Evolutionary conservation across 768 basidiomycete genomes (phyloP), one percentile per base, ranked within the genome.

Genomic region (Coprinopsis strossmayeri): DNA sequence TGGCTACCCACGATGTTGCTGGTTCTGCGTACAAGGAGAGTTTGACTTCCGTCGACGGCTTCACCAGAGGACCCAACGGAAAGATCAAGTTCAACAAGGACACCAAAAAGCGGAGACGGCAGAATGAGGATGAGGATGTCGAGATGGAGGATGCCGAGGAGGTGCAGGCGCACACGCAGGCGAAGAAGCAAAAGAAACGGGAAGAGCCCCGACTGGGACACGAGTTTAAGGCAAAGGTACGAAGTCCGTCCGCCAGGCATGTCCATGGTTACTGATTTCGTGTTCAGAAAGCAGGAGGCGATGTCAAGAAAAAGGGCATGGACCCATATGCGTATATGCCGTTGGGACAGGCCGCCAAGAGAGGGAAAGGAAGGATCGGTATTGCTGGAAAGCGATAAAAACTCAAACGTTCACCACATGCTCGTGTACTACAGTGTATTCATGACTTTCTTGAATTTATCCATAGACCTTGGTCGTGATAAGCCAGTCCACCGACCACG

Each of bases 181-280:
- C 72, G 64, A 76, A 77, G 69, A 72, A 77, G 74, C 64, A 74
- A 66, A 73, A 79, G 69, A 65, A 78, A 71, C 68, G 70, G 64
- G 41, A 76, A 63, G 68, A 69, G 27, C 54, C 60, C 25, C 71
- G 65, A 51, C 57, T 77, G 77, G 96, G 96, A 11, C 81, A 81
- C 12, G 93, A 98, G 64, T 98, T 96, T 75, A 94, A 87, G 64
- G 91, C 96, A 25, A 98, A 93, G 82, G 94, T 91, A 55, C 48
- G 81, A 34, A 34, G 4, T 38, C 34, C 35, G 47, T 51, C 10
- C 48, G 12, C 32, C 18, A 9, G 18, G 10, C 9, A 42, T 25
- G 28, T 40, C 37, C 21, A 12, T 45, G 45, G 26, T 53, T 21
- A 35, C 39, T 58, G 32, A 58, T 46, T 4, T 44, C 28, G 40